A percentile compares a stretch with the other conserved stretches of the same genome.
Conservation (phyloP, 1,139 yeast genomes). For the Casaregolazyma lundiana region DNA sequence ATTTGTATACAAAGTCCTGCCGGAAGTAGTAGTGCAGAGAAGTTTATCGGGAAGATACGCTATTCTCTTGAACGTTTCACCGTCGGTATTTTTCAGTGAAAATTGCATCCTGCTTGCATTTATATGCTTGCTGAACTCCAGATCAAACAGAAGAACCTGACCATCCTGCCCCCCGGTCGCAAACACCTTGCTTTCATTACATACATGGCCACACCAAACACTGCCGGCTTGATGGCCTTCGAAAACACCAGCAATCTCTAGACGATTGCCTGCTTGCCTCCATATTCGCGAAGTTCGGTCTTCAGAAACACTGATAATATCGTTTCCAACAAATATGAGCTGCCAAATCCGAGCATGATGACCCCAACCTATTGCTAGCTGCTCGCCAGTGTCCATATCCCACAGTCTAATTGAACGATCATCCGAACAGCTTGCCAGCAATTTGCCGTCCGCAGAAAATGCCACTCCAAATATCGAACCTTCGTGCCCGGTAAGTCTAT, state of each 20-base stretch:
- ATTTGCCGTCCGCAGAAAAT: slow-evolving; percentile 52
- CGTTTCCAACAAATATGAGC: slow-evolving; percentile 49
- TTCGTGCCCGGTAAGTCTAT: slow-evolving; percentile 67
- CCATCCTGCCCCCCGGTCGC: slow-evolving; percentile 89
- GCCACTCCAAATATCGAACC: slow-evolving; percentile 87
- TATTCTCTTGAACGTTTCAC: slow-evolving; percentile 63
- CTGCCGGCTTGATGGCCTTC: slow-evolving; percentile 82
- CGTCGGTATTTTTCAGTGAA: slow-evolving; percentile 30
- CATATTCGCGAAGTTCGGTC: slow-evolving; percentile 87
- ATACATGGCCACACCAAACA: slow-evolving; percentile 76
- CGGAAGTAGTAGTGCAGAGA: slow-evolving; percentile 59
- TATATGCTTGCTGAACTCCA: slow-evolving; percentile 31
- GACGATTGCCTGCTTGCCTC: slow-evolving; percentile 38
- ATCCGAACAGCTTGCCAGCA: slow-evolving; percentile 80
- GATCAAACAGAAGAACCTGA: slow-evolving; percentile 58
- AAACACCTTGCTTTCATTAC: slow-evolving; percentile 41
- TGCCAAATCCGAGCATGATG: slow-evolving; percentile 94
- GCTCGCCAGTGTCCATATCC: slow-evolving; percentile 50
- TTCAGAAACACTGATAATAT: slow-evolving; percentile 70
- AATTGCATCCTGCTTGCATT: slow-evolving; percentile 35
- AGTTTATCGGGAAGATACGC: slow-evolving; percentile 40
- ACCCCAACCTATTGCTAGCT: slow-evolving; percentile 87
- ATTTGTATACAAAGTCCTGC: slow-evolving; percentile 40
- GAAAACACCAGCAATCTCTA: slow-evolving; percentile 44
- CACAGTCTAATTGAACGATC: slow-evolving; percentile 83